Evolutionary conservation across 2,329 filamentous ascomycete genomes (phyloP).

Genomic region (Trichoderma endophyticum): DNA sequence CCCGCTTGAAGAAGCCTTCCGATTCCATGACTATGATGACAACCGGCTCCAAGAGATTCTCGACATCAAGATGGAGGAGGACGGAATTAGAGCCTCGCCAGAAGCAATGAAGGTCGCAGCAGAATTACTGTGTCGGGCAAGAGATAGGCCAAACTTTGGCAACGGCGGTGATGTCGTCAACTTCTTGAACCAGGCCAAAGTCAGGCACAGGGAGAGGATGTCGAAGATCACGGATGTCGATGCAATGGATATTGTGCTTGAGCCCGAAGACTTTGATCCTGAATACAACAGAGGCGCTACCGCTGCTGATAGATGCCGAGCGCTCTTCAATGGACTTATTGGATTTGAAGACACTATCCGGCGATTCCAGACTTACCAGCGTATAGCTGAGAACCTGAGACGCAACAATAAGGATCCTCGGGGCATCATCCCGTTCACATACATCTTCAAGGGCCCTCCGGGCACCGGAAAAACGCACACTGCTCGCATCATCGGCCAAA

Average conservation of each 20-base stretch:
- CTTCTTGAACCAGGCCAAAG: not conserved
- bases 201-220: not conserved
- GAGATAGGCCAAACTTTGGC: not conserved
- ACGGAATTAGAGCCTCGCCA: not conserved
- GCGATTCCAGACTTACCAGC: not conserved
- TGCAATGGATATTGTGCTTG: not conserved
- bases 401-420: not conserved
- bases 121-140: not conserved
- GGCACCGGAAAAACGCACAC: not conserved
- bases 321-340: not conserved
- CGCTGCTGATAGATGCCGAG: not conserved
- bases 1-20: not conserved
- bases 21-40: not conserved
- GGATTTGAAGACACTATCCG: not conserved
- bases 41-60: not conserved
- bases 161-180: not conserved
- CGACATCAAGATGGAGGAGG: not conserved
- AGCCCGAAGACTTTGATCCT: constrained; percentile 1
- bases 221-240: not conserved
- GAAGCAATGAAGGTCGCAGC: not conserved
- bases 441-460: not conserved
- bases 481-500: not conserved
- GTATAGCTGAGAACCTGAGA: not conserved
- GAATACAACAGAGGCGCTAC: not conserved
- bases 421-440: not conserved